phyloP scores from a whole-genome alignment of 371 early-diverging fungal genomes.

The Dichotomocladium elegans region DNA sequence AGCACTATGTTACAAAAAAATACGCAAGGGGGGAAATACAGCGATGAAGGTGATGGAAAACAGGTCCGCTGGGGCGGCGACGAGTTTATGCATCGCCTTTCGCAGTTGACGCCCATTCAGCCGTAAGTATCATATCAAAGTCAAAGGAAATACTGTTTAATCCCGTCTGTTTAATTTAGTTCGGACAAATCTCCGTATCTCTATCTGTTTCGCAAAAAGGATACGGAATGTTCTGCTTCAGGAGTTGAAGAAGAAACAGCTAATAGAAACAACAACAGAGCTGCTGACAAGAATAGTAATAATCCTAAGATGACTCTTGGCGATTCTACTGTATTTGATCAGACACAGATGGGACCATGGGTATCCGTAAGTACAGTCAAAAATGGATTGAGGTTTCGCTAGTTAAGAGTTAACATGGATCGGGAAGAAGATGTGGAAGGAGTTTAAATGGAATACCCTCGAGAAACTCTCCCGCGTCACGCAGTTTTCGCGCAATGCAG shows the following conservation, averaged over 20 bases:
- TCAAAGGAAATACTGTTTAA: background rate
- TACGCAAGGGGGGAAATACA: slow-evolving; percentile 33
- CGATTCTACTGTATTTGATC: slow-evolving; percentile 20
- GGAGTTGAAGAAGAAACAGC: no score
- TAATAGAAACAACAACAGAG: background rate
- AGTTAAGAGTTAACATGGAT: background rate
- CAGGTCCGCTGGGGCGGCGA: slow-evolving; percentile 46
- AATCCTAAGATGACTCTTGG: background rate
- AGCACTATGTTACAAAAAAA: slow-evolving; percentile 46
- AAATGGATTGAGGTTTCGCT: background rate
- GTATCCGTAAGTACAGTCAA: slow-evolving; percentile 24
- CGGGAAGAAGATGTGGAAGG: slow-evolving; percentile 54
- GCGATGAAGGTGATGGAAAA: slow-evolving; percentile 5
- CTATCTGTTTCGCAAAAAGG: slow-evolving; percentile 1
- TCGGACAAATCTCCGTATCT: slow-evolving; percentile 10
- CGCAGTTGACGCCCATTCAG: slow-evolving; percentile 16
- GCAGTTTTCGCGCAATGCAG: slow-evolving; percentile 61
- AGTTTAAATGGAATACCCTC: slow-evolving; percentile 74
- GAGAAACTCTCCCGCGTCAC: slow-evolving; percentile 80
- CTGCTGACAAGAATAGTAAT: no score
- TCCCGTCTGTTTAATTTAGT: slow-evolving; percentile 6
- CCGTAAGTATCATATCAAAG: slow-evolving; percentile 14
- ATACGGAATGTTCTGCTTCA: no score
- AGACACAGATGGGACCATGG: slow-evolving; percentile 43
- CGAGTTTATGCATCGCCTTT: slow-evolving; percentile 37